phyloP scores from a whole-genome alignment of 805 yeast genomes.

The Diddensiella transvaalensis region DNA sequence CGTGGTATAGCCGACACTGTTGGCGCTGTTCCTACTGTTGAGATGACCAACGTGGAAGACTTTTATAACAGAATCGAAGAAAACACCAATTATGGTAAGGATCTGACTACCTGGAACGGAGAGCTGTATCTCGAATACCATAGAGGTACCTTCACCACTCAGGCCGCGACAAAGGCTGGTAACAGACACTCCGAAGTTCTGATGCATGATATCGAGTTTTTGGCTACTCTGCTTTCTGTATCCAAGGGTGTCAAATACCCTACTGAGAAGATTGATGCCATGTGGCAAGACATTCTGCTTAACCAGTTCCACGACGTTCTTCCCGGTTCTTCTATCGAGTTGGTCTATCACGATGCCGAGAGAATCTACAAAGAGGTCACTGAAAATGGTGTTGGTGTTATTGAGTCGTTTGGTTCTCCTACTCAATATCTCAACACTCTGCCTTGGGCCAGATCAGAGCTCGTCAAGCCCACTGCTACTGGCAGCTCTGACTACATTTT shows the following conservation, averaged over 20 bases:
- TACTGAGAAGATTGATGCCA: slow-evolving; percentile 51
- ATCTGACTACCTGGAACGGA: slow-evolving; percentile 82
- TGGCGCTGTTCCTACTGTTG: slow-evolving; percentile 76
- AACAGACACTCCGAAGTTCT: slow-evolving; percentile 72
- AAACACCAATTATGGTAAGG: slow-evolving; percentile 57
- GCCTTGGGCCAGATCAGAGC: slow-evolving; percentile 56
- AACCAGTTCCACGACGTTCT: slow-evolving; percentile 97
- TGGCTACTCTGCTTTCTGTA: slow-evolving; percentile 71
- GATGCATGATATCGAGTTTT: slow-evolving; percentile 76
- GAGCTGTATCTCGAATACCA: slow-evolving; percentile 91
- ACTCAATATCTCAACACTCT: slow-evolving; percentile 51
- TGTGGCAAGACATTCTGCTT: slow-evolving; percentile 85
- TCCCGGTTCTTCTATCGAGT: slow-evolving; percentile 93
- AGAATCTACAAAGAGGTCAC: slow-evolving; percentile 68
- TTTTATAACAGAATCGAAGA: slow-evolving; percentile 64
- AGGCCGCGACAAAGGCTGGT: slow-evolving; percentile 72
- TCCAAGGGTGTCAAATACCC: slow-evolving; percentile 65
- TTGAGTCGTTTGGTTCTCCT: slow-evolving; percentile 45
- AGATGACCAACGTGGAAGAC: slow-evolving; percentile 66
- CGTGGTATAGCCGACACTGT: slow-evolving; percentile 69
- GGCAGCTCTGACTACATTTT: slow-evolving; percentile 2
- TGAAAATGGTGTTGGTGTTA: slow-evolving; percentile 50
- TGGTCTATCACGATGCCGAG: slow-evolving; percentile 87
- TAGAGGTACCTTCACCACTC: slow-evolving; percentile 93
- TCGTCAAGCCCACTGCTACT: slow-evolving; percentile 39